phyloP scores from a whole-genome alignment of 108 stramenopile genomes.

The Skeletonema potamos region DNA sequence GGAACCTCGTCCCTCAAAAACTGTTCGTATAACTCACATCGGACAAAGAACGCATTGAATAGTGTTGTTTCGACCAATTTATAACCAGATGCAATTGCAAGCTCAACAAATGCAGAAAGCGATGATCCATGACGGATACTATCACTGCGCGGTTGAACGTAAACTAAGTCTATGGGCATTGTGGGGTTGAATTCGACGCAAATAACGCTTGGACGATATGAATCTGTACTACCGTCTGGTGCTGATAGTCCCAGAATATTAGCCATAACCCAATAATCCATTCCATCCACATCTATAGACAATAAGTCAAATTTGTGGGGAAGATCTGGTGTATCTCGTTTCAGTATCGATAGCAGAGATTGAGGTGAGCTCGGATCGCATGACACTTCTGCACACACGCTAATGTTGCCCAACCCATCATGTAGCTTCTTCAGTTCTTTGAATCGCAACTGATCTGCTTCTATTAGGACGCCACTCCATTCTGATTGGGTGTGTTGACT shows the following conservation, averaged over 20 bases:
- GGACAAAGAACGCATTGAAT: constrained; percentile 84
- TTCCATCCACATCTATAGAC: constrained; percentile 81
- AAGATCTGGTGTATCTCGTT: constrained; percentile 17
- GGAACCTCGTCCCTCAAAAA: constrained; percentile 50
- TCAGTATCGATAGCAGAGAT: constrained; percentile 15
- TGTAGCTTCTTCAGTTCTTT: constrained; percentile 54
- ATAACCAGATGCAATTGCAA: constrained; percentile 55
- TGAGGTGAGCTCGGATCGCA: constrained; percentile 8
- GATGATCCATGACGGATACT: constrained; percentile 67
- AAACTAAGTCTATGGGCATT: constrained; percentile 78
- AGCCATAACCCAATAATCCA: constrained; percentile 75
- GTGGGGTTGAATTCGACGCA: constrained; percentile 86
- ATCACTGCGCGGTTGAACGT: constrained; percentile 62
- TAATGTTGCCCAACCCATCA: constrained; percentile 50
- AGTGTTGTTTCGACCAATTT: constrained; percentile 69
- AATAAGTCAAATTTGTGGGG: constrained; percentile 69
- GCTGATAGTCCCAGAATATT: constrained; percentile 29
- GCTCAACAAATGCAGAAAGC: constrained; percentile 69
- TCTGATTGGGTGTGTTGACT: neutral
- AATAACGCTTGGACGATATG: constrained; percentile 61
- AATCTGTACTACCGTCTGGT: neutral
- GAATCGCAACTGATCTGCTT: constrained; percentile 68
- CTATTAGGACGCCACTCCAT: constrained; percentile 75
- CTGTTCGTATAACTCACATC: constrained; percentile 36
- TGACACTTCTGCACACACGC: constrained; percentile 28